Percentiles rank a stretch among this genome's conserved stretches.
phyloP scores from a whole-genome alignment of 2,329 filamentous ascomycete genomes.

The Cryphonectria radicalis region DNA sequence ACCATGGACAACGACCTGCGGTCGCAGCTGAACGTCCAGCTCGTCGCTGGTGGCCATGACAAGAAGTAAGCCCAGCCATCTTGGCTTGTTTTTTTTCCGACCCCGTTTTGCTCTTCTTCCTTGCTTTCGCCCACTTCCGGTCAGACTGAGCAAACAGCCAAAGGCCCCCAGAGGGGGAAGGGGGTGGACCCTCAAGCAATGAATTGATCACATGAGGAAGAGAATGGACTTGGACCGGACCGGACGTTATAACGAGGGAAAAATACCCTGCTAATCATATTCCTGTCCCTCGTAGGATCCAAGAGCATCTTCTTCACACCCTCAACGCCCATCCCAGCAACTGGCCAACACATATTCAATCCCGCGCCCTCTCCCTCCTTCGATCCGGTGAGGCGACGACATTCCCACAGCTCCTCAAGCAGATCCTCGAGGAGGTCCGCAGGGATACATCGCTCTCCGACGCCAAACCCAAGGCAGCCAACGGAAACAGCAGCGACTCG shows the following conservation, averaged over 20 bases:
- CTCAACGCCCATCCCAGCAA: conserved; percentile 63
- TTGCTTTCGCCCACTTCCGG: not conserved
- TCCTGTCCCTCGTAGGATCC: conserved; percentile 52
- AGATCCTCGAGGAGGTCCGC: conserved; percentile 65
- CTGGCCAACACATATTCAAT: conserved; percentile 65
- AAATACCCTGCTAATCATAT: conserved; percentile 23
- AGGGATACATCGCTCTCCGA: conserved; percentile 46
- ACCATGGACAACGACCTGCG: conserved; percentile 66
- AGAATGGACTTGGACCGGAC: not conserved
- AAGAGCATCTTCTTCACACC: conserved; percentile 65
- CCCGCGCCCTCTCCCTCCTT: conserved; percentile 63
- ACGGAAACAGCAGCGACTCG: conserved; percentile 23
- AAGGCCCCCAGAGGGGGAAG: not conserved
- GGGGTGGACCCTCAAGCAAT: not conserved
- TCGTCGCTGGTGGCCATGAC: conserved; percentile 64
- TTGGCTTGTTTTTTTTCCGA: not conserved
- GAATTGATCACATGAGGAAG: not conserved
- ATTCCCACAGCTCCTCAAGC: conserved; percentile 64
- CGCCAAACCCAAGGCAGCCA: conserved; percentile 34
- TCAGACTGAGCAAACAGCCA: not conserved
- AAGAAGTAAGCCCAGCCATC: conserved; percentile 51
- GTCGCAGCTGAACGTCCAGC: conserved; percentile 63
- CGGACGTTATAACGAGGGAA: not conserved
- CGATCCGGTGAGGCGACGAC: conserved; percentile 63
- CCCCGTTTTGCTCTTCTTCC: not conserved